Conservation (phyloP, 139 green algal genomes). For the Coelastrella sp. region DNA sequence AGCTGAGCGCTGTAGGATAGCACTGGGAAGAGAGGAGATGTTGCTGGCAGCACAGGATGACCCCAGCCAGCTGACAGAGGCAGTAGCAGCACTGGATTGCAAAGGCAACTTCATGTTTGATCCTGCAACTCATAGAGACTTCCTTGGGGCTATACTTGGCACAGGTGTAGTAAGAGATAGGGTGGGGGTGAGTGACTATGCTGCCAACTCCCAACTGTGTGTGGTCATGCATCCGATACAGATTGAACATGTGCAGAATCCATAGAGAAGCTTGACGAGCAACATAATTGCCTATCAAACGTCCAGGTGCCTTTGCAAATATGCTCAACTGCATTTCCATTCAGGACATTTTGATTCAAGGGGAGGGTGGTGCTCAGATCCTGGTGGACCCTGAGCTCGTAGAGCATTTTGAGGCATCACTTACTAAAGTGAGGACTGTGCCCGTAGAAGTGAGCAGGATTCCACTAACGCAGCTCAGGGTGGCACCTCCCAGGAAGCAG, state of each 20-base stretch:
- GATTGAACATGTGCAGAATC: no score
- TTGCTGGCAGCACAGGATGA: slow-evolving; percentile 49
- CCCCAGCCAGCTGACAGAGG: slow-evolving; percentile 43
- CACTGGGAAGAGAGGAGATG: slow-evolving; percentile 70
- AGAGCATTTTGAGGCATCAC: slow-evolving; percentile 71
- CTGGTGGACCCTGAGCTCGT: slow-evolving; percentile 76
- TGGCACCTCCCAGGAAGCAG: slow-evolving; percentile 61
- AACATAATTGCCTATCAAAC: no score
- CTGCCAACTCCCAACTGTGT: no score
- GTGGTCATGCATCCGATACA: no score
- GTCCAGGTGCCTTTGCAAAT: no score
- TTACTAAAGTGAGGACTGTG: slow-evolving; percentile 72
- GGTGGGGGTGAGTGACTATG: slow-evolving; percentile 30
- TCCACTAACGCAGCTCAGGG: slow-evolving; percentile 58
- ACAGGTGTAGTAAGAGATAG: slow-evolving; percentile 63
- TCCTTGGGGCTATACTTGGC: slow-evolving; percentile 80
- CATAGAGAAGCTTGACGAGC: no score
- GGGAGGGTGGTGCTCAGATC: slow-evolving; percentile 81
- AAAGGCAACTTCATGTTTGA: slow-evolving; percentile 81
- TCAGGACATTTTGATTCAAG: slow-evolving; percentile 81
- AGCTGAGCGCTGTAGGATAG: slow-evolving; percentile 71
- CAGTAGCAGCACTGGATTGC: slow-evolving; percentile 71
- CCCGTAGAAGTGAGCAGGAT: slow-evolving; percentile 62
- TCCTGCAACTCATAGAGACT: slow-evolving; percentile 81
- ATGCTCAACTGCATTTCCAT: background rate